Conservation (phyloP, 2,329 filamentous ascomycete species). For the Leptographium wingfieldii region DNA sequence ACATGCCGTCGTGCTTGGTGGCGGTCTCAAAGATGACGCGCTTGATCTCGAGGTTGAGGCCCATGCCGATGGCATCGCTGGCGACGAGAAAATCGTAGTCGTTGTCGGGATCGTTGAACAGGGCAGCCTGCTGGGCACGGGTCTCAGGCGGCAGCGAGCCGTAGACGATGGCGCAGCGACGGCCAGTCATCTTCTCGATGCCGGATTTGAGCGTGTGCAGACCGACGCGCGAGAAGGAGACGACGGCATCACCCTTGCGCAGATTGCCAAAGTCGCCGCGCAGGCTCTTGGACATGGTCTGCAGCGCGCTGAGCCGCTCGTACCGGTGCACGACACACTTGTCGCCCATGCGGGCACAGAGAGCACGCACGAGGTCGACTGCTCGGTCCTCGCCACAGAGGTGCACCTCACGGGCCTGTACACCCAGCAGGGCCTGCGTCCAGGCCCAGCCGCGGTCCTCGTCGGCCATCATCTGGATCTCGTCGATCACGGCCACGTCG, state of each 20-base stretch:
- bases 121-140: constrained; percentile 72
- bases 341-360: constrained; percentile 73
- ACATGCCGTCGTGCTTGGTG: constrained; percentile 55
- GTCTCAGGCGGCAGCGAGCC: constrained; percentile 87
- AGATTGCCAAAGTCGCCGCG: constrained; percentile 51
- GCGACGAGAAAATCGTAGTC: constrained; percentile 92
- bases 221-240: constrained; percentile 70
- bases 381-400: constrained; percentile 82
- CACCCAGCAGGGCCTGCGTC: constrained; percentile 80
- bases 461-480: constrained; percentile 94
- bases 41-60: constrained; percentile 83
- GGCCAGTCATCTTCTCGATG: constrained; percentile 65
- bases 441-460: constrained; percentile 78
- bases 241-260: constrained; percentile 80
- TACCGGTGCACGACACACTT: constrained; percentile 72
- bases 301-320: constrained; percentile 66
- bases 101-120: constrained; percentile 93
- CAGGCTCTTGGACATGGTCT: constrained; percentile 52
- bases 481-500: constrained; percentile 92
- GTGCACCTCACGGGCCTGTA: constrained; percentile 81
- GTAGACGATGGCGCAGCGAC: constrained; percentile 84
- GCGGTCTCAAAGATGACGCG: constrained; percentile 77
- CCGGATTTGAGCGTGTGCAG: constrained; percentile 69
- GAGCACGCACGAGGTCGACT: constrained; percentile 62
- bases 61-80: constrained; percentile 77